Base-by-base conservation (phyloP, 1,284 basidiomycete species). In the Amylostereum areolatum region DNA sequence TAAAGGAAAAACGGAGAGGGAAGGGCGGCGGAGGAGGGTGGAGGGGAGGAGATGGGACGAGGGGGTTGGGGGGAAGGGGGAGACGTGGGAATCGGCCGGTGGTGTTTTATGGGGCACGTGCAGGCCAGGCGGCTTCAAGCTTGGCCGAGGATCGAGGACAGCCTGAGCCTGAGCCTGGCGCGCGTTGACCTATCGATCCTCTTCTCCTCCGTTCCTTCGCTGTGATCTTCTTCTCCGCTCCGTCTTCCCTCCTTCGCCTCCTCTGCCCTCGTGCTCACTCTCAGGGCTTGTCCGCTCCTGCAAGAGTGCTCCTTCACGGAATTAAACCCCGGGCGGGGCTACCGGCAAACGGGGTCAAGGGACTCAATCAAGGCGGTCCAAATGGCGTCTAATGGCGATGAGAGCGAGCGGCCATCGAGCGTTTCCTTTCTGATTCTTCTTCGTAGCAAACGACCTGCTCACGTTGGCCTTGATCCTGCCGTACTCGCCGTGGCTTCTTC, bases 51-150 rank as follows among this genome's bases (percentile, higher is more conserved):
- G 60, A 57, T 57, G 60, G 61, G 59, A 64, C 54, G 58, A 57
- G 57, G 57, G 67, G 61, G 53, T 55, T 53, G 60, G 59, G 49
- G 56, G 57, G 60, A 62, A 55, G 60, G 54, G 55, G 52, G 59
- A 63, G 59, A 57, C 59, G 60, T 63, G 64, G 60, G 61, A 60
- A 52, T 60, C 58, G 59, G 40, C 53, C 33, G 45, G 47, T 48
- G 47, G 53, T 50, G 43, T 55, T 55, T 55, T 55, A 55, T 55
- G 18, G 18, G 18, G 18, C 18, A 18, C 18, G 18, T 18, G 18
- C 18, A 18, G 18, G 18, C 18, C 18, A 18, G 18, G 18, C 18
- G 18, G 18, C 18, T 18, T 18, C 18, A 18, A 18, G 18, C 18
- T 18, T 18, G 18, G 18, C 18, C 18, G 18, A 18, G 18, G 18